Conservation (phyloP, 306 rosid species). For the Gleditsia sinensis region DNA sequence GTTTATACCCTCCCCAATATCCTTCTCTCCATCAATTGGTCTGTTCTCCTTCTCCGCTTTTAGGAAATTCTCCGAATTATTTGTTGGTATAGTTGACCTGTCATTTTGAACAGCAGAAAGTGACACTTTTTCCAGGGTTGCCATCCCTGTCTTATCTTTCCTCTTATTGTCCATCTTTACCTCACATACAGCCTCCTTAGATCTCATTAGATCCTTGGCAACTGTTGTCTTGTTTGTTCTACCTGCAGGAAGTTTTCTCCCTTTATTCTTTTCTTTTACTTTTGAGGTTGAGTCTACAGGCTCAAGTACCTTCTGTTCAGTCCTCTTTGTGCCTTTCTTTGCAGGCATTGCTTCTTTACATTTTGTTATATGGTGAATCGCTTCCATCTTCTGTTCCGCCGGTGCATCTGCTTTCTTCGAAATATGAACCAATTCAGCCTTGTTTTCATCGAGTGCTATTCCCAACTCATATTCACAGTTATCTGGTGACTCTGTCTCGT, state of each 20-base stretch:
- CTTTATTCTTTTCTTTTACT: conserved; percentile 45
- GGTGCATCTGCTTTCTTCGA: conserved; percentile 26
- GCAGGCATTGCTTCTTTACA: conserved; percentile 44
- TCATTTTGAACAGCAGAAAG: conserved; percentile 44
- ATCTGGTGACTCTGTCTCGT: conserved; percentile 77
- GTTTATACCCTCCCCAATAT: conserved; percentile 23
- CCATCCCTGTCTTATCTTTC: conserved; percentile 40
- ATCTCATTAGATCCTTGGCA: conserved; percentile 23
- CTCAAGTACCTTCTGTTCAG: conserved; percentile 34
- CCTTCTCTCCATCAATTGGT: conserved; percentile 47
- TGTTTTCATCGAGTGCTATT: conserved; percentile 36
- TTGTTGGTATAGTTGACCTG: conserved; percentile 21
- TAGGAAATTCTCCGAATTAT: conserved; percentile 30
- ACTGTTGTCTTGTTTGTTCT: conserved; percentile 44
- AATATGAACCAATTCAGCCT: conserved; percentile 23
- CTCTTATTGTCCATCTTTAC: conserved; percentile 35
- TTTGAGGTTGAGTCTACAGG: conserved; percentile 42
- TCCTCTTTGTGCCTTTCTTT: conserved; percentile 34
- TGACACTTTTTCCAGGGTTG: conserved; percentile 32
- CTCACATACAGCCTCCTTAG: conserved; percentile 35
- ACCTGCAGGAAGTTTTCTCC: conserved; percentile 40
- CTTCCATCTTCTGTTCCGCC: conserved; percentile 39
- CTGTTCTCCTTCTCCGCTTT: conserved; percentile 76
- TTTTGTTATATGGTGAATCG: conserved; percentile 31
- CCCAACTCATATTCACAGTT: conserved; percentile 49